Conservation (phyloP, 306 rosid genomes). For the Prosopis cineraria region DNA sequence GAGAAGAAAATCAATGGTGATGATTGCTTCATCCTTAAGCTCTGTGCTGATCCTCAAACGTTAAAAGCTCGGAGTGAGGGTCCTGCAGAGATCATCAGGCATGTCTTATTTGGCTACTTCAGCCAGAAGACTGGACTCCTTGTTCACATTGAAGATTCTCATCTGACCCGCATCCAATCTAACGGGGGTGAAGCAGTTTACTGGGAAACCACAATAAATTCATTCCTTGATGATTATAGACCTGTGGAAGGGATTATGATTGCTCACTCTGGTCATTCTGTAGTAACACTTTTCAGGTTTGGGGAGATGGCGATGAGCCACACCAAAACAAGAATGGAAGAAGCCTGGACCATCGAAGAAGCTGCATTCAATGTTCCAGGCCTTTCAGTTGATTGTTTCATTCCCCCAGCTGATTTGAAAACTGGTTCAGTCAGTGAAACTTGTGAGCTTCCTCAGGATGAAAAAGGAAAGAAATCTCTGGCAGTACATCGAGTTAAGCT, state of each 20-base stretch:
- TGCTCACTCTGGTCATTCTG: slow-evolving; percentile 95
- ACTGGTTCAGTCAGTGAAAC: slow-evolving; percentile 74
- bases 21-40: slow-evolving; percentile 98
- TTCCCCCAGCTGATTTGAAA: slow-evolving; percentile 94
- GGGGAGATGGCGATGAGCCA: slow-evolving; percentile 99
- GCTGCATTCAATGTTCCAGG: slow-evolving; percentile 95
- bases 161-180: slow-evolving; percentile 91
- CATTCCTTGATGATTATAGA: slow-evolving; percentile 90
- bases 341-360: slow-evolving; percentile 98
- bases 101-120: slow-evolving; percentile 93
- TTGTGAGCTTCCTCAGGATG: slow-evolving; percentile 79
- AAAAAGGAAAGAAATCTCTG: slow-evolving; percentile 59
- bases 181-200: slow-evolving; percentile 88
- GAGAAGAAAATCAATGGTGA: slow-evolving; percentile 91
- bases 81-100: slow-evolving; percentile 94
- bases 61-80: slow-evolving; percentile 96
- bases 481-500: slow-evolving; percentile 73
- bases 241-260: slow-evolving; percentile 98
- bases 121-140: slow-evolving; percentile 96
- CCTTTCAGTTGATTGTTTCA: slow-evolving; percentile 89
- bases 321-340: slow-evolving; percentile 95
- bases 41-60: slow-evolving; percentile 84
- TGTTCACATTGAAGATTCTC: slow-evolving; percentile 97
- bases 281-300: slow-evolving; percentile 91
- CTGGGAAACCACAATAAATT: slow-evolving; percentile 99